phyloP scores from a whole-genome alignment of 192 early-diverging fungal genomes.

The Coemansia sp. region DNA sequence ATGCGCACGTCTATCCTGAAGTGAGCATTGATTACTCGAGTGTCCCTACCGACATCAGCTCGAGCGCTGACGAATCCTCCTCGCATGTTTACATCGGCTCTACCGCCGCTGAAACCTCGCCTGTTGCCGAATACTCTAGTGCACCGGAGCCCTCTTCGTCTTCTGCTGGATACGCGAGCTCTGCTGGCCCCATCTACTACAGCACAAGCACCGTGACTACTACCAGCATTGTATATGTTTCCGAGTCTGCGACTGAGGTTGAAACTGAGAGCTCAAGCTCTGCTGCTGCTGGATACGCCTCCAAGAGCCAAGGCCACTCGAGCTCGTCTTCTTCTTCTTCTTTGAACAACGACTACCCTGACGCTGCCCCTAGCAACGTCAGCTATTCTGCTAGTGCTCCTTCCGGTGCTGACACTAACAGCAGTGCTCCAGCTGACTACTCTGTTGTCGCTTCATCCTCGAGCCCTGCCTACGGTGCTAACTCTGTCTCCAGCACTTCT shows the following conservation, averaged over 20 bases:
- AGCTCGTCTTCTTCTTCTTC: background rate
- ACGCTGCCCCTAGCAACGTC: background rate
- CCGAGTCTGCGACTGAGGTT: conserved; percentile 1
- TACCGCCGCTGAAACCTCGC: background rate
- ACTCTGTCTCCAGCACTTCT: background rate
- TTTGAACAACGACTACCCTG: background rate
- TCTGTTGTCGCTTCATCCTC: too few relatives aligned
- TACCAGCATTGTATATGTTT: conserved; percentile 26
- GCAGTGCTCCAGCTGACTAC: too few relatives aligned
- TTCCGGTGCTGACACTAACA: too few relatives aligned
- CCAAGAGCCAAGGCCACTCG: background rate
- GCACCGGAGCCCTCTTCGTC: too few relatives aligned
- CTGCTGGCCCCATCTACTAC: conserved; percentile 9
- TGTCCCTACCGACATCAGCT: background rate
- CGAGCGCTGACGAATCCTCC: background rate
- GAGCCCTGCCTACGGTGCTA: background rate
- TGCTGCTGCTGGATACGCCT: background rate
- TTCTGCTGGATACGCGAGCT: background rate
- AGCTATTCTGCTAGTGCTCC: too few relatives aligned
- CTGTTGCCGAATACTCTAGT: background rate
- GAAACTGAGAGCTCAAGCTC: background rate
- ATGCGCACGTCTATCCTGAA: background rate
- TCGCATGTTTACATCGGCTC: background rate
- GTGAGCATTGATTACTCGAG: background rate
- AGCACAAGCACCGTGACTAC: conserved; percentile 16